Evolutionary conservation across 177 flowering plant species (phyloP), one percentile per base, ranked within the genome.

Genomic region (Vitis hybrid): DNA sequence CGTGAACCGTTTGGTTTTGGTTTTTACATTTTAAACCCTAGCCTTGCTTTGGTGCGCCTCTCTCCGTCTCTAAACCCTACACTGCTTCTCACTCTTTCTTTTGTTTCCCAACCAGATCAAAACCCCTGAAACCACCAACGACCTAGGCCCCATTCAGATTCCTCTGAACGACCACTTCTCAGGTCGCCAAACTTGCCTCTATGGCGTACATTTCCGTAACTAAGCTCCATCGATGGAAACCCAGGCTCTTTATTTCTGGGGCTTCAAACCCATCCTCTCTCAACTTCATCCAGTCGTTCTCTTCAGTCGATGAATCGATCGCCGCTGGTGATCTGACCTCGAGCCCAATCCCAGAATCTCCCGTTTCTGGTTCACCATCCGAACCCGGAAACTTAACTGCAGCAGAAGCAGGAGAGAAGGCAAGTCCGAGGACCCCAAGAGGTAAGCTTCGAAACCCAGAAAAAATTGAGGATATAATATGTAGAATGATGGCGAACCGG

Each of bases 401-500:
- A 17, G 59, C 60, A 57, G 52, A 3, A 64, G 62, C 51, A 3
- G 12, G 6, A 15, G 19, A 54, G 45, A 56, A 2, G n/a, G 57
- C 52, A 19, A 45, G 2, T 48, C 73, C 56, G 56, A 68, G 84
- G 70, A 32, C 17, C 21, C 80, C 67, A 66, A 71, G 84, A 81
- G 89, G 85, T 84, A 82, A 72, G 83, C 81, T 15, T 60, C 88
- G 68, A 51, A 74, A 77, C 75, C 81, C 80, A 3, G 98, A 92
- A 69, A 88, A 84, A 45, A 3, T 84, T 32, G 97, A 91, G 75
- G 90, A 87, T 70, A 71, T 76, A 0, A 91, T 94, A 1, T 86
- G 91, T 65, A 75, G 92, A 75, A 91, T 95, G 99, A 91, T 95
- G 94, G 83, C 89, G 1, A 89, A 79, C 62, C 80, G 98, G 57